phyloP scores from a whole-genome alignment of 306 rosid genomes.

The Prunus salicina region DNA sequence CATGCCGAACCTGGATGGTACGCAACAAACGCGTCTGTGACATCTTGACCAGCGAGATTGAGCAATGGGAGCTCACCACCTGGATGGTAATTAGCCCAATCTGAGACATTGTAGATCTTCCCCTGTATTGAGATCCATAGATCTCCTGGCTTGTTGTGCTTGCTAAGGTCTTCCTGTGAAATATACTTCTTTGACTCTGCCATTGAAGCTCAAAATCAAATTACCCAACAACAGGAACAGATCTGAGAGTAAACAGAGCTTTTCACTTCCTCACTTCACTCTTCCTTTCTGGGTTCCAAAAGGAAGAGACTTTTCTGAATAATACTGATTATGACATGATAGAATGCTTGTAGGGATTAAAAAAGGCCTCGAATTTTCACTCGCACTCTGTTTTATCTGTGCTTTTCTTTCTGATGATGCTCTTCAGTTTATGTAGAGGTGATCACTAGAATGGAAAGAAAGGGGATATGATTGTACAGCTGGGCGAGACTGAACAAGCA shows the following conservation, averaged over 20 bases:
- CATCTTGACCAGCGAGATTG: conserved; percentile 72
- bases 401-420: background rate
- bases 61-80: conserved; percentile 59
- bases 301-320: background rate
- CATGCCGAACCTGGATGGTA: conserved; percentile 69
- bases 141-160: conserved; percentile 51
- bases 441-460: background rate
- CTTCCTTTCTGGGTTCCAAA: conserved; percentile 7
- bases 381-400: background rate
- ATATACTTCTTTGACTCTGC: conserved; percentile 41
- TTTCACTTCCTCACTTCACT: background rate
- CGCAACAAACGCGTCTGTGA: conserved; percentile 71
- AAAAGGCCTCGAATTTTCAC: background rate
- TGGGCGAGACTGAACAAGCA: background rate
- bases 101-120: conserved; percentile 58
- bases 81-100: conserved; percentile 59
- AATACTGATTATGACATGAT: background rate
- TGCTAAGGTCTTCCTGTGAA: conserved; percentile 40
- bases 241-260: conserved; percentile 8
- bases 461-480: background rate
- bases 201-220: conserved; percentile 11
- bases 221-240: background rate
- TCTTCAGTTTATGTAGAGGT: background rate
- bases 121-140: conserved; percentile 80
- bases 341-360: background rate